These are phyloP conservation scores for Auriscalpium vulgare DNA, from an alignment of 768 basidiomycete species.

Conservation along the genomic window DNA sequence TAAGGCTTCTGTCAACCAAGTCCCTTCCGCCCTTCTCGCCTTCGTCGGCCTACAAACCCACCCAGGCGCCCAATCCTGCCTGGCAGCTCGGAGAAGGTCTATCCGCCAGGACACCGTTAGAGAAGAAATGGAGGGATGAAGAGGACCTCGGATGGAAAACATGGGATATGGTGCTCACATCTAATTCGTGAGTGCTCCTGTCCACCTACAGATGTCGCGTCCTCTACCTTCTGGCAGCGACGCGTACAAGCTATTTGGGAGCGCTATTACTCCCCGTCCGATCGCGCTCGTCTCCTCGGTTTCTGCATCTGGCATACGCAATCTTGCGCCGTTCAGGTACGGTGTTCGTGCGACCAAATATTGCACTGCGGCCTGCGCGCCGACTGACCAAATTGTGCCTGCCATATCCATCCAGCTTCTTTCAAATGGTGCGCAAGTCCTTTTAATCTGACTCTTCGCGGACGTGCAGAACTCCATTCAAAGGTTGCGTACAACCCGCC, in stretches of 20 bases:
- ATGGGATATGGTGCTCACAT: constrained; percentile 27
- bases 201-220: constrained; percentile 9
- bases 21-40: too few species aligned
- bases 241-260: constrained; percentile 46
- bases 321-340: constrained; percentile 48
- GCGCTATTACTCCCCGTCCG: constrained; percentile 56
- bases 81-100: constrained; percentile 39
- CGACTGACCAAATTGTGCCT: too few species aligned
- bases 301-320: constrained; percentile 41
- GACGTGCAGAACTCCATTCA: constrained; percentile 6
- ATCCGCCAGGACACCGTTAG: constrained; percentile 12
- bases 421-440: constrained; percentile 12
- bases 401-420: constrained; percentile 21
- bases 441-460: constrained; percentile 2
- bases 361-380: too few species aligned
- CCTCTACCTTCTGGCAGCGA: constrained; percentile 15
- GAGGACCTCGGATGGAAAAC: constrained; percentile 30
- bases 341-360: too few species aligned
- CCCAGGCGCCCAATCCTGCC: constrained; percentile 29
- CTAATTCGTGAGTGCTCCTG: constrained; percentile 13
- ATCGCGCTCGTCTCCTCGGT: constrained; percentile 60
- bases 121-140: constrained; percentile 25
- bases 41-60: constrained; percentile 3
- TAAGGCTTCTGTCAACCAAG: too few species aligned
- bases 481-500: constrained; percentile 62